Conservation (phyloP, 2,329 filamentous ascomycete species). For the Parascedosporium putredinis region DNA sequence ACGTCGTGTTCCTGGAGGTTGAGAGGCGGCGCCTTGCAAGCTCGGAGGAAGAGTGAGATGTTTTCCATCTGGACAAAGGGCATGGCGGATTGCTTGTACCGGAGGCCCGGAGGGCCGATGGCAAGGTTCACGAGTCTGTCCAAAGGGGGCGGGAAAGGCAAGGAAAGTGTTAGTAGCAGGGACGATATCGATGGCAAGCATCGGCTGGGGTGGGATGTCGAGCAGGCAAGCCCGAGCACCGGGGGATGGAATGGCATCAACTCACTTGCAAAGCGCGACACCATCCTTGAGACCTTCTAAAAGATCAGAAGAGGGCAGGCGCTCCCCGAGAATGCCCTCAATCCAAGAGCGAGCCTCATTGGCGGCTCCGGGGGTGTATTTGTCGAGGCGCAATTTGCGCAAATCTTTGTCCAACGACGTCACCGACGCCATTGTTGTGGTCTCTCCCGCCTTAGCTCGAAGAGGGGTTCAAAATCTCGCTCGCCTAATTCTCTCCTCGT, state of each 20-base stretch:
- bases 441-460: too few species aligned
- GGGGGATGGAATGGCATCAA: slow-evolving; percentile 8
- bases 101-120: slow-evolving; percentile 65
- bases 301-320: slow-evolving; percentile 62
- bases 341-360: slow-evolving; percentile 82
- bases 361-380: slow-evolving; percentile 84
- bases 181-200: too few species aligned
- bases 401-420: slow-evolving; percentile 90
- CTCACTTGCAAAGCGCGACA: slow-evolving; percentile 82
- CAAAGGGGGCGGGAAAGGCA: slow-evolving; percentile 7
- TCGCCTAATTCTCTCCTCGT: too few species aligned
- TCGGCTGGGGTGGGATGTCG: background rate
- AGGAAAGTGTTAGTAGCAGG: too few species aligned
- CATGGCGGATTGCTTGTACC: slow-evolving; percentile 87
- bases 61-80: slow-evolving; percentile 99
- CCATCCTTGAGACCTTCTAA: slow-evolving; percentile 84
- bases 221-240: background rate
- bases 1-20: slow-evolving; percentile 88
- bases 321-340: slow-evolving; percentile 66
- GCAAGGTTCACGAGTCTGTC: slow-evolving; percentile 71
- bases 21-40: slow-evolving; percentile 75
- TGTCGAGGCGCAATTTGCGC: slow-evolving; percentile 81
- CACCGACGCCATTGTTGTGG: slow-evolving; percentile 83
- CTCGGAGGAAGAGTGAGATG: slow-evolving; percentile 87
- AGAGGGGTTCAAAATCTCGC: too few species aligned